Base-by-base conservation (phyloP, 192 early-diverging fungal genomes). In the Rhizophagus prolifer region DNA sequence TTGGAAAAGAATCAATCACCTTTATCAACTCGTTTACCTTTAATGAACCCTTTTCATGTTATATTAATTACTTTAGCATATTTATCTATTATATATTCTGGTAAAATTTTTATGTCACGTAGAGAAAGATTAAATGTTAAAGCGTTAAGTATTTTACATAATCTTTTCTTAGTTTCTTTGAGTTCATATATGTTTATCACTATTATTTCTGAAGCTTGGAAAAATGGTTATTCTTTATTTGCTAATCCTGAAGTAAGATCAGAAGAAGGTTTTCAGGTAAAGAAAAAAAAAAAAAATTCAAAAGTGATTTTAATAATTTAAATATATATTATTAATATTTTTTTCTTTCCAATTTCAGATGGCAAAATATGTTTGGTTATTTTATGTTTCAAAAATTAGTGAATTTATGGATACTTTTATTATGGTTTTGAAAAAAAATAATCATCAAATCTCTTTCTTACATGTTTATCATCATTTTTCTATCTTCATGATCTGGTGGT, bases 381-480 rank as follows among this genome's bases (percentile, higher is more conserved):
- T 91, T 65, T 91, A 90, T 78, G 79, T 90, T 58, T 88, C 88
- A 62, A 91, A 91, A 79, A 87, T 81, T 31, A 77, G 83, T 74
- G 90, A 91, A 82, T 90, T 91, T 72, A 81, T 86, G 38, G 90
- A 91, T 74, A 91, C 90, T 25, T 79, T 90, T 74, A 91, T 91
- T 70, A 91, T 91, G 90, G 78, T 91, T 31, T 73, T 90, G 67
- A 91, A 91, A 79, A 90, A 90, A 79, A 91, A 91, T 84, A 84
- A 88, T 82, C 87, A 82, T 31, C 90, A 91, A 77, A 87, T 91
- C 63, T 86, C 87, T 0, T 91, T 91, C 82, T 78, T 91, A 68
- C 90, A 91, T 79, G 80, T 91, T 41, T 91, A 91, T 82, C 90
- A 91, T 76, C 90, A 91, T 79, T 78, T 76, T 79, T 89, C 89